phyloP scores from a whole-genome alignment of 2,329 filamentous ascomycete species.

The Aspergillus texensis region DNA sequence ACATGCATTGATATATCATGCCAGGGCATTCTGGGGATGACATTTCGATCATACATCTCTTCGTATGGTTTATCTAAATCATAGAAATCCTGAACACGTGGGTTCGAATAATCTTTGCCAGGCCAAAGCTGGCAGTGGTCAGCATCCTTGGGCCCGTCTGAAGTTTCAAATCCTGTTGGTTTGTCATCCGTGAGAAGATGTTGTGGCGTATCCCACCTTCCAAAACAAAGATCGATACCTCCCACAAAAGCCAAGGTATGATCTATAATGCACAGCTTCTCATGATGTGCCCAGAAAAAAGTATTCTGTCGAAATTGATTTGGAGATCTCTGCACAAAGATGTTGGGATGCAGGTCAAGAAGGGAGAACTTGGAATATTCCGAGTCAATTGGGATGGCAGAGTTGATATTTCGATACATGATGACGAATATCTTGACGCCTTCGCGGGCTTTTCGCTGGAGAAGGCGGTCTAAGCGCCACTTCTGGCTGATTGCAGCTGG shows the following conservation, averaged over 20 bases:
- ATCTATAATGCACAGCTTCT: conserved; percentile 96
- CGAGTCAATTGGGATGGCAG: conserved; percentile 95
- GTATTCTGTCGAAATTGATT: conserved; percentile 99
- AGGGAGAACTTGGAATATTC: conserved; percentile 97
- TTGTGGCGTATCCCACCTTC: conserved; percentile 94
- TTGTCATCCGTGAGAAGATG: conserved; percentile 91
- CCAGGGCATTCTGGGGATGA: conserved; percentile 94
- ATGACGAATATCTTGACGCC: conserved; percentile 98
- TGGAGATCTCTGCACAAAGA: conserved; percentile 93
- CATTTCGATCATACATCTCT: conserved; percentile 95
- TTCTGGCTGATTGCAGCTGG: conserved; percentile 96
- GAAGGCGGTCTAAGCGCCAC: conserved; percentile 88
- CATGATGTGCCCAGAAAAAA: conserved; percentile 98
- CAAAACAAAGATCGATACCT: conserved; percentile 94
- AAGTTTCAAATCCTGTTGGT: conserved; percentile 86
- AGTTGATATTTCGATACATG: conserved; percentile 96
- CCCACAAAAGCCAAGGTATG: conserved; percentile 95
- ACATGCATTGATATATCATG: conserved; percentile 98
- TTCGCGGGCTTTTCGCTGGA: conserved; percentile 91
- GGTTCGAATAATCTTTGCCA: conserved; percentile 98
- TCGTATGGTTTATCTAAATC: conserved; percentile 91
- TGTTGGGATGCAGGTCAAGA: conserved; percentile 91
- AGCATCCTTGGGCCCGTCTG: conserved; percentile 74
- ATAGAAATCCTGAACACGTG: conserved; percentile 93
- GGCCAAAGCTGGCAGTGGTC: conserved; percentile 96